Percentiles rank a stretch among this genome's conserved stretches.
phyloP scores from a whole-genome alignment of 1,284 basidiomycete species.

The Ustilago tritici region DNA sequence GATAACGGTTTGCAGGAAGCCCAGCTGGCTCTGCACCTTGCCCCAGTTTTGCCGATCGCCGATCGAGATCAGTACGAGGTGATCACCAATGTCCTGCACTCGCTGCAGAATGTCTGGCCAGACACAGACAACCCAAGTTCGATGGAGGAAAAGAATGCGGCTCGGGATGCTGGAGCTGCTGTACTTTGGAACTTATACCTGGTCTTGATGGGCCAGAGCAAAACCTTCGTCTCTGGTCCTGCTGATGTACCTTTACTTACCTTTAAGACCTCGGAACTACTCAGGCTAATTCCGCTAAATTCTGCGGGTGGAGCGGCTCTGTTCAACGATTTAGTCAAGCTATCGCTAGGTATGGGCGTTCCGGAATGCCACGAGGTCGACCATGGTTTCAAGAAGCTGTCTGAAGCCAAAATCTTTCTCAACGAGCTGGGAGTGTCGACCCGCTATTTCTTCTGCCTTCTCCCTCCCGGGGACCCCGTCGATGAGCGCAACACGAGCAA shows the following conservation, averaged over 20 bases:
- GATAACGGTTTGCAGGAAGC: conserved; percentile 8
- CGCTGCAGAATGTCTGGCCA: conserved; percentile 29
- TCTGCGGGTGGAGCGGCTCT: conserved; percentile 1
- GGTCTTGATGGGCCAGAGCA: conserved; percentile 16
- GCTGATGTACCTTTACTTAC: background rate
- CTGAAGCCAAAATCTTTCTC: conserved; percentile 14
- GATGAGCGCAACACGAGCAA: background rate
- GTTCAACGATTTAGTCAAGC: conserved; percentile 11
- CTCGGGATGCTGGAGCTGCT: conserved; percentile 6
- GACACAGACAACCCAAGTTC: background rate
- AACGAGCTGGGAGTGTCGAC: conserved; percentile 16
- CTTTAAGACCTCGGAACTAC: background rate
- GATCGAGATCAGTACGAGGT: background rate
- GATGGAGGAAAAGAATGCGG: background rate
- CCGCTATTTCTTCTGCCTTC: conserved; percentile 18
- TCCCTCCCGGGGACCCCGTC: conserved; percentile 2
- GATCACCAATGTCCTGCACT: conserved; percentile 9
- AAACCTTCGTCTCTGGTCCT: background rate
- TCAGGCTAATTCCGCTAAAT: background rate
- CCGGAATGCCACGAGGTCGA: conserved; percentile 1
- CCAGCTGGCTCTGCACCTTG: conserved; percentile 17
- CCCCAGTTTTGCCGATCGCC: conserved; percentile 14
- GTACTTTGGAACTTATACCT: conserved; percentile 25
- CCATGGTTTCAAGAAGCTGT: background rate
- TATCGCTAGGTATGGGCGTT: background rate